Conservation (phyloP, 1,139 yeast genomes). For the Hemisphaericaspora xylofermentans region DNA sequence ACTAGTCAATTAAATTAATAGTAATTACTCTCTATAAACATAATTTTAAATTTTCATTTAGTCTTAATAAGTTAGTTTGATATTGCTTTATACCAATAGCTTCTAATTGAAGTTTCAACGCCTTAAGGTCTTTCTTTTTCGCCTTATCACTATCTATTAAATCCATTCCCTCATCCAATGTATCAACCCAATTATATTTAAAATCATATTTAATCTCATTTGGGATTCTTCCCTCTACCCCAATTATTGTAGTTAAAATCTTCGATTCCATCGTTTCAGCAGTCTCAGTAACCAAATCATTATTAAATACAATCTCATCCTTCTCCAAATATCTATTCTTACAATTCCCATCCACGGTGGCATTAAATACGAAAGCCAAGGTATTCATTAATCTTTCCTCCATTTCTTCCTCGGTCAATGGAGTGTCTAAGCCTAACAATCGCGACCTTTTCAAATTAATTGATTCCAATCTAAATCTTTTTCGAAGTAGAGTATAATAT, state of each 20-base stretch:
- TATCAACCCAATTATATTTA: slow-evolving; percentile 28
- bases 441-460: slow-evolving; percentile 20
- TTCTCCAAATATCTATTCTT: slow-evolving; percentile 2
- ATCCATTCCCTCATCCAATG: slow-evolving; percentile 12
- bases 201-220: slow-evolving; percentile 30
- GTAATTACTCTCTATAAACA: no score
- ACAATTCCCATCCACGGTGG: slow-evolving; percentile 25
- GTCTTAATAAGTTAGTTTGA: slow-evolving; percentile 30
- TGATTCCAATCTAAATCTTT: slow-evolving; percentile 24
- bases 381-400: slow-evolving; percentile 32
- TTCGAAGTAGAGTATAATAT: slow-evolving; percentile 24
- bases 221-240: slow-evolving; percentile 32
- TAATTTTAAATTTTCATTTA: slow-evolving; percentile 31
- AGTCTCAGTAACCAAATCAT: neutral
- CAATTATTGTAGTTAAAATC: slow-evolving; percentile 30
- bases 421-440: slow-evolving; percentile 13
- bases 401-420: slow-evolving; percentile 17
- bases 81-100: slow-evolving; percentile 17
- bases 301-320: slow-evolving; percentile 7
- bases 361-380: slow-evolving; percentile 38
- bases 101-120: neutral
- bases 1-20: no score
- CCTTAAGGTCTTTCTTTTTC: slow-evolving; percentile 11
- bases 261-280: slow-evolving; percentile 26
- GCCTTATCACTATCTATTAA: slow-evolving; percentile 8